These are phyloP conservation scores for Trapa incisa DNA, from an alignment of 345 rosid genomes.

Conservation along the genomic window DNA sequence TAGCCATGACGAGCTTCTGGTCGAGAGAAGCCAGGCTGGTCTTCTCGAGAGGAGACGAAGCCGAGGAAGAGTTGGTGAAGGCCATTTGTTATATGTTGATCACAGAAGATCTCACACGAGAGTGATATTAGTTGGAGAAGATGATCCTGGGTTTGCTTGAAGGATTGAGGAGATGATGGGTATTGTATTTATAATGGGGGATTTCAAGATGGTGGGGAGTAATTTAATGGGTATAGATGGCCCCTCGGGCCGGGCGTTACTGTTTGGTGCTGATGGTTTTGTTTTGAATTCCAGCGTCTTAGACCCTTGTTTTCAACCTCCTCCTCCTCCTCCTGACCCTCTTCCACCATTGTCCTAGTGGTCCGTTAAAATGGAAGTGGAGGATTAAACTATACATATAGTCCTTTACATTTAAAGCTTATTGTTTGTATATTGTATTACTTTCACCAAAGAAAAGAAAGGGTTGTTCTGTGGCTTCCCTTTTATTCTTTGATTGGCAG, in stretches of 20 bases:
- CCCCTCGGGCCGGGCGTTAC: not conserved
- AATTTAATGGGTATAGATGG: not conserved
- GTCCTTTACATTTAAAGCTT: too few relatives aligned
- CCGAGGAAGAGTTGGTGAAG: constrained; percentile 21
- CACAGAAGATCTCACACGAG: too few relatives aligned
- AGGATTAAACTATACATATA: too few relatives aligned
- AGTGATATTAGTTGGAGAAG: not conserved
- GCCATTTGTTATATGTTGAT: constrained; percentile 20
- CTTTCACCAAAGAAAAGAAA: not conserved
- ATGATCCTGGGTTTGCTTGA: not conserved
- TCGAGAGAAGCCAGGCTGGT: constrained; percentile 36
- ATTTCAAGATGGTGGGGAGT: not conserved
- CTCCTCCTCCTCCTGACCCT: not conserved
- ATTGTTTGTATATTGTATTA: not conserved
- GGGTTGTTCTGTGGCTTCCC: not conserved
- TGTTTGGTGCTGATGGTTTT: not conserved
- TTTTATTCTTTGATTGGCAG: not conserved
- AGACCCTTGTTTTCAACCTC: constrained; percentile 4
- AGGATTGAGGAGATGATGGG: not conserved
- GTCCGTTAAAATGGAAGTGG: too few relatives aligned
- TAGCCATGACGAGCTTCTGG: constrained; percentile 53
- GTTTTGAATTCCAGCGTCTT: constrained; percentile 3
- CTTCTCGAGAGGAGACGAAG: constrained; percentile 31
- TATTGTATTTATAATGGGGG: not conserved
- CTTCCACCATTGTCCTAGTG: not conserved